A percentile compares a stretch with the other conserved stretches of the same genome.
These are phyloP conservation scores for Tilletia setariae DNA, from an alignment of 1,284 basidiomycete species.

Conservation along the genomic window DNA sequence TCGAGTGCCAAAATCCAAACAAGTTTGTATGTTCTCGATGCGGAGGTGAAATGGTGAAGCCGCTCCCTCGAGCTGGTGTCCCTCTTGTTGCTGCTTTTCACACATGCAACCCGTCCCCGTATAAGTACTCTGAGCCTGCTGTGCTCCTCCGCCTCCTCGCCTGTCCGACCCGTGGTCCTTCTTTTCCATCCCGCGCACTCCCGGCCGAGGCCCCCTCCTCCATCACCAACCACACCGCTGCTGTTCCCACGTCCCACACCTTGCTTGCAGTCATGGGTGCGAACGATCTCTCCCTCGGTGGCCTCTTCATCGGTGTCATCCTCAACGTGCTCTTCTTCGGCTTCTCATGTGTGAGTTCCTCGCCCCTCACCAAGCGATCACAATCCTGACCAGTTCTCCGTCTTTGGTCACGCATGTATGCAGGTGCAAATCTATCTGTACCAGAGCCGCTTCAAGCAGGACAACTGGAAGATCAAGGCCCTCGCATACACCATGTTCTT, in stretches of 20 bases:
- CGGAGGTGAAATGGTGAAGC: no score
- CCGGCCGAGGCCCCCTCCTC: neutral
- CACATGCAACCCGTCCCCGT: no score
- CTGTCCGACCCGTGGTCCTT: no score
- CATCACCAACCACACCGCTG: constrained; percentile 6
- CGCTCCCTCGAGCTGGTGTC: no score
- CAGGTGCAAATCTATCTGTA: constrained; percentile 18
- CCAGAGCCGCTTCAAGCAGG: constrained; percentile 32
- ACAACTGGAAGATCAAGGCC: constrained; percentile 28
- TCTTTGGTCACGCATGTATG: neutral
- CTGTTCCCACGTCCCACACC: no score
- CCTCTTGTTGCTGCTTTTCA: no score
- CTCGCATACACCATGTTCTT: constrained; percentile 38
- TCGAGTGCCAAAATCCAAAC: no score
- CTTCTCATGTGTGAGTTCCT: constrained; percentile 30
- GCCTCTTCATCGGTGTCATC: constrained; percentile 45
- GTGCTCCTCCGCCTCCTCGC: no score
- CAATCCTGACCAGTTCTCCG: neutral
- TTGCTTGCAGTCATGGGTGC: neutral
- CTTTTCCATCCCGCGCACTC: neutral
- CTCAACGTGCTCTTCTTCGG: constrained; percentile 47
- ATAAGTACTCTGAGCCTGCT: no score
- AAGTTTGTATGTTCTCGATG: no score
- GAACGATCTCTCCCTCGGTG: constrained; percentile 33
- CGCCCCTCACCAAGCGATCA: constrained; percentile 15